Evolutionary conservation across 148 eudicot species (phyloP), one percentile per base, ranked within the genome.

Genomic region (Tetragonia tetragonoides): DNA sequence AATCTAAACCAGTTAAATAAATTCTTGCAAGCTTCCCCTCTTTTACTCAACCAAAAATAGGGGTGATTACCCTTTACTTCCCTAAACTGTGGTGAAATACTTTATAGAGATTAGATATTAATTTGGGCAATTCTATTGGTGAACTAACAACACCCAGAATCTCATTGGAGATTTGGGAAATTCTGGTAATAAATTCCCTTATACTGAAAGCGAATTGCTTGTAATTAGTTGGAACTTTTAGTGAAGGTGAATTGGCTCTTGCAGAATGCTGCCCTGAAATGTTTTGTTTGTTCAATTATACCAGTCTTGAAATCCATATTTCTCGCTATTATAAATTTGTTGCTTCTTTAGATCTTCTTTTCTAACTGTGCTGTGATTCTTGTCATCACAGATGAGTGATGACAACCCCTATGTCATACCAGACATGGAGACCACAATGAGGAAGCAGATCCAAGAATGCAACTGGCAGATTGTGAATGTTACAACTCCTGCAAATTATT

Each of bases 381-480:
- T 76, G 34, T 77, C 47, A 69, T 83, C 69, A 68, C 90, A 91
- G 95, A 91, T 87, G 90, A 91, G 95, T 77, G 95, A 89, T 80
- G 91, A 91, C 75, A 85, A 91, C 74, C 95, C 93, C 42, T 91
- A 20, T 78, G 87, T 88, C 63, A 91, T 91, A 63, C 95, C 95
- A 18, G 95, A 89, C 92, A 91, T 91, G 95, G 95, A 91, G 44
- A 82, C 87, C 66, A 91, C 95, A 72, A 87, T 87, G 10, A 62
- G 95, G 72, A 91, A 78, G 76, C 95, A 91, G 81, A 60, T 60
- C 64, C 95, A 91, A 81, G 88, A 86, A 80, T 91, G 93, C 87
- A 91, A 91, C 83, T 91, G 93, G 95, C 95, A 91, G 75, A 88
- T 91, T 85, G 95, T 91, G 75, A 91, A 91, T 82, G 91, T 86